Base-by-base conservation (phyloP, 768 basidiomycete genomes). In the Russula vinacea region DNA sequence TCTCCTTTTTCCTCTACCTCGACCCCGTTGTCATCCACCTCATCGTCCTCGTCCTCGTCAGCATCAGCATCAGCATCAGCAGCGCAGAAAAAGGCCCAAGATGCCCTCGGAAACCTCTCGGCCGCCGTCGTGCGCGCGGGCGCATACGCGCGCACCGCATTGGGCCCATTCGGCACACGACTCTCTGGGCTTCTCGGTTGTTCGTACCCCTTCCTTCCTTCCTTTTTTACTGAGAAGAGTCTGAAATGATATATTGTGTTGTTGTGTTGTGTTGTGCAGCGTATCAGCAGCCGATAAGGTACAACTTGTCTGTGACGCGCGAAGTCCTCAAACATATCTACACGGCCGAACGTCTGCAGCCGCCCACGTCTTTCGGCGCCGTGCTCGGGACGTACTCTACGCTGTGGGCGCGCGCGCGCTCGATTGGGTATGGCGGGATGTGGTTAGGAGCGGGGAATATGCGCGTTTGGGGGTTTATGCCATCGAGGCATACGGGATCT, bases 401-500 rank as follows among this genome's bases (percentile, higher is more conserved):
- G 40, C 73, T 94, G 49, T 90, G 84, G 83, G 70, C 78, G 22
- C 85, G 85, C 54, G 84, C 85, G 19, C 78, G 75, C 58, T 83
- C 81, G 72, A 74, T 78, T 0, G 76, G 77, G 26, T 90, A 86
- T 86, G 87, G 84, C 81, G 85, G 13, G 78, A 83, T 62, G 73
- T 86, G 16, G 71, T 83, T 16, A 74, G 78, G 69, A 85, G 78
- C 54, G 91, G 92, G 8, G 85, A 91, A 70, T 82, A 85, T 75
- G 80, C 80, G 7, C 81, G 81, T 69, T 79, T 92, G 29, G 85
- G 85, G 11, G 74, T 92, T 19, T 92, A 93, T 72, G 91, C 84
- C 10, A 71, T 92, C 26, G 92, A 96, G 77, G 93, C 91, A 37
- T 96, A 94, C 73, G 87, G 88, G 17, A 88, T 96, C 70, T 96